These are phyloP conservation scores for Vitis hybrid DNA, from an alignment of 177 flowering plant genomes.

Conservation along the genomic window DNA sequence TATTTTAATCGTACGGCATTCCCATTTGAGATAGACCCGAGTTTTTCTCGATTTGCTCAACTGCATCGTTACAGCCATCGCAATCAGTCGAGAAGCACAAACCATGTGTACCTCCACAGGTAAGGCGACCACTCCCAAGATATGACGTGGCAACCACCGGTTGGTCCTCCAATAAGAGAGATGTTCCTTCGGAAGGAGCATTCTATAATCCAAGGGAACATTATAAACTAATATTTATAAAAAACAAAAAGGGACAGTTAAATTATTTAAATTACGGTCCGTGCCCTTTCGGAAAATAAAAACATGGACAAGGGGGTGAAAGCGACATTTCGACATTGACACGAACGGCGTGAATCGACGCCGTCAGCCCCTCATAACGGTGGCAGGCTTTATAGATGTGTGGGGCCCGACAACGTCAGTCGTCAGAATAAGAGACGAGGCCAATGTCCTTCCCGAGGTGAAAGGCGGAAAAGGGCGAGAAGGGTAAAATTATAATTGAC, in stretches of 20 bases:
- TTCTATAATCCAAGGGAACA: slow-evolving; percentile 14
- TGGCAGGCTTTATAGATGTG: slow-evolving; percentile 7
- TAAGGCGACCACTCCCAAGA: neutral
- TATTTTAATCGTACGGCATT: no score
- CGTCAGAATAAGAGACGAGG: slow-evolving; percentile 4
- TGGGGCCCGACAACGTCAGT: neutral
- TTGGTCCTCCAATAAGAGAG: neutral
- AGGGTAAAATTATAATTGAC: slow-evolving; percentile 5
- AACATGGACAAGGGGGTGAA: neutral
- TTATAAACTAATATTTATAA: neutral
- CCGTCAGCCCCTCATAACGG: neutral
- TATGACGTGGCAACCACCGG: neutral
- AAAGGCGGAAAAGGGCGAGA: neutral
- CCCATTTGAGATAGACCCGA: no score
- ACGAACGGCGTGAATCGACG: slow-evolving; percentile 17
- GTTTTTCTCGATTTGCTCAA: no score
- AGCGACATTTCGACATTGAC: slow-evolving; percentile 14
- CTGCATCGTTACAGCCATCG: no score
- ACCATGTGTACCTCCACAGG: no score
- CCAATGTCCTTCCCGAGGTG: slow-evolving; percentile 43
- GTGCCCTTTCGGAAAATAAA: neutral
- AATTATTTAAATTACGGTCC: neutral
- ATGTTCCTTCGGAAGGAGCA: slow-evolving; percentile 3
- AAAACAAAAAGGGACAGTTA: neutral
- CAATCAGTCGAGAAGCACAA: no score